Evolutionary conservation across 169 alveolate genomes (phyloP), one percentile per base, ranked within the genome.

Genomic region (Theileria luwenshuni): DNA sequence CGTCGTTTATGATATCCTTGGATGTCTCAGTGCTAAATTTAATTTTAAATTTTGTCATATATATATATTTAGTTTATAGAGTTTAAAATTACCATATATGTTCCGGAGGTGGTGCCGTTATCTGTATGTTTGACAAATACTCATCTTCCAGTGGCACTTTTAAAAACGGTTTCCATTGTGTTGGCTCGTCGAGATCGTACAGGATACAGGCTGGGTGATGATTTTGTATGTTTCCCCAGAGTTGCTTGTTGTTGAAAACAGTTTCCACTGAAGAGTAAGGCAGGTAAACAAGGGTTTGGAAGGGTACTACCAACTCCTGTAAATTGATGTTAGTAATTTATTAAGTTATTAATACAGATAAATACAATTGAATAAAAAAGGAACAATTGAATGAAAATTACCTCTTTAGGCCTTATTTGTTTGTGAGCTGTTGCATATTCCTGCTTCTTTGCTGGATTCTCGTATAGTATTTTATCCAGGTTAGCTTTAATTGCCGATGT

Each of bases 151-250:
- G 71, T 13, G 89, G 74, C 52, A 62, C 91, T 45, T 90, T 80
- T 25, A 91, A 83, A 41, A 92, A 89, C 27, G 94, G 88, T 15
- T 90, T 72, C 96, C 96, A 92, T 58, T 85, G 90, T 21, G 76
- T 63, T 35, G 75, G 68, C 25, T 70, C 77, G 35, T 90, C 94
- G 23, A 92, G 83, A 54, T 92, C 95, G 86, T 92, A 92, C n/a
- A 86, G 32, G 32, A 92, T 92, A 47, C 93, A 81, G 6, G 94
- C 86, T 17, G 96, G 96, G 72, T 92, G 95, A 43, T 91, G 96
- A 63, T 86, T 91, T 51, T 92, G 95, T 69, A 90, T 64, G 62
- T 92, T 92, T 0, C 96, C 96, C 93, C 93, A 92, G 43, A 92
- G 63, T 52, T 92, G 96, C 48, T 86, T 84, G 54, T 90, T 89